Conservation (phyloP, 2,329 filamentous ascomycete genomes). For the Capronia americana region DNA sequence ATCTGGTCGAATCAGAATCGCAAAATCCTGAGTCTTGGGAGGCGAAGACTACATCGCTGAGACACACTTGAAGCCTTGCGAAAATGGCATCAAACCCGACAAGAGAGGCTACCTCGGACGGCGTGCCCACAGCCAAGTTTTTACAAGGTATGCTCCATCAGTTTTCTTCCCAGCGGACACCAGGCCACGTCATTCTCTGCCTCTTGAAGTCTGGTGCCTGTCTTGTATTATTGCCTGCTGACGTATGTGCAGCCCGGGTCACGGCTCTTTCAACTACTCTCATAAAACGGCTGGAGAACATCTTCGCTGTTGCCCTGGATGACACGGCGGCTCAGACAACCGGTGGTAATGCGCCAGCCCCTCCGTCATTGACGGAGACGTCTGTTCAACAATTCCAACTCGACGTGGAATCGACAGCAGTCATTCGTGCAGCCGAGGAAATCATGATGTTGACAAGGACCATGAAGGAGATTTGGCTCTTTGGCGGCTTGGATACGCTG, state of each 20-base stretch:
- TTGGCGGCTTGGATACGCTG: constrained; percentile 67
- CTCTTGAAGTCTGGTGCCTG: not conserved
- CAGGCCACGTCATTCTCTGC: not conserved
- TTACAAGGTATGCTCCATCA: constrained; percentile 30
- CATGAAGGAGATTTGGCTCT: constrained; percentile 72
- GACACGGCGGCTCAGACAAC: constrained; percentile 17
- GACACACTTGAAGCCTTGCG: not conserved
- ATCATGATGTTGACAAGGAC: constrained; percentile 65
- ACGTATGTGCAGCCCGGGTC: constrained; percentile 32
- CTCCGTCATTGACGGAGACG: constrained; percentile 54
- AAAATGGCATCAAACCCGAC: constrained; percentile 26
- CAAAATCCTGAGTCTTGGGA: constrained; percentile 3
- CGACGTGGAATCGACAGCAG: constrained; percentile 57
- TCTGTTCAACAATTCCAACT: constrained; percentile 65
- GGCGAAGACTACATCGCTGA: not conserved
- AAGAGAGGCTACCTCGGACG: constrained; percentile 25
- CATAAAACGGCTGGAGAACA: constrained; percentile 37
- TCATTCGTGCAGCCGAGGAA: constrained; percentile 68
- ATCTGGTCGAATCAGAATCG: constrained; percentile 11
- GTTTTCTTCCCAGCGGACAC: not conserved
- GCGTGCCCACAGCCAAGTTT: constrained; percentile 34
- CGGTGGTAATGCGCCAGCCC: constrained; percentile 8
- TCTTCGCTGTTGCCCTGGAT: constrained; percentile 35
- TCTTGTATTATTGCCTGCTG: constrained; percentile 6
- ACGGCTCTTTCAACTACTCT: constrained; percentile 34